Evolutionary conservation across 495 filamentous ascomycete genomes (phyloP).

Genomic region (Penicillium riverlandense): DNA sequence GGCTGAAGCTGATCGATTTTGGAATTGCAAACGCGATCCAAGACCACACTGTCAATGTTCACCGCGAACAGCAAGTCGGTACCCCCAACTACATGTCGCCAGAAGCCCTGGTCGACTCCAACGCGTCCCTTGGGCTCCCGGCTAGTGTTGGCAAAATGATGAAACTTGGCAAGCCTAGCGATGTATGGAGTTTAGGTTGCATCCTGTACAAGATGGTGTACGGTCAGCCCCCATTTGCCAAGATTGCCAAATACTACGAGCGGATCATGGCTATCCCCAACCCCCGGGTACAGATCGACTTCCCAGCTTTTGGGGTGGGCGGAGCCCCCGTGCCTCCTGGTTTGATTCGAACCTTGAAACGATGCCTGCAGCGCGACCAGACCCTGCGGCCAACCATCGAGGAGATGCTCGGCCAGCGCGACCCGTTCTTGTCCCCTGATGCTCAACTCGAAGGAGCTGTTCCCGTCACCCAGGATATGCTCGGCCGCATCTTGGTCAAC

Average conservation of each 20-base stretch:
- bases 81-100: constrained; percentile 99
- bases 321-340: constrained; percentile 61
- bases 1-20: constrained; percentile 87
- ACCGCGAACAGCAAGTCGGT: constrained; percentile 89
- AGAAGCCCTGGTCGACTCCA: constrained; percentile 84
- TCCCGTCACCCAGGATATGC: constrained; percentile 67
- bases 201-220: constrained; percentile 98
- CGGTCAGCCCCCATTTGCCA: constrained; percentile 84
- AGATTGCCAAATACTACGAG: constrained; percentile 76
- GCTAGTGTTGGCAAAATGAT: constrained; percentile 65
- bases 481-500: constrained; percentile 67
- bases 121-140: constrained; percentile 52
- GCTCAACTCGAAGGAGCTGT: constrained; percentile 53
- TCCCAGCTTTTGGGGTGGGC: constrained; percentile 68
- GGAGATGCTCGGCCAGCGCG: constrained; percentile 61
- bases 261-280: constrained; percentile 80
- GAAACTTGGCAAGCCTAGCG: constrained; percentile 91
- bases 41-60: constrained; percentile 94
- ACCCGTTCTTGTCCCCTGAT: constrained; percentile 80
- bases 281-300: constrained; percentile 74
- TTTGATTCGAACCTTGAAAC: constrained; percentile 64
- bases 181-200: constrained; percentile 94
- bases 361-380: constrained; percentile 75
- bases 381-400: constrained; percentile 68
- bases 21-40: constrained; percentile 97